Percentiles rank a stretch among this genome's conserved stretches.
Evolutionary conservation across 2,329 filamentous ascomycete genomes (phyloP).

Genomic region (Teratosphaeriaceae sp.): DNA sequence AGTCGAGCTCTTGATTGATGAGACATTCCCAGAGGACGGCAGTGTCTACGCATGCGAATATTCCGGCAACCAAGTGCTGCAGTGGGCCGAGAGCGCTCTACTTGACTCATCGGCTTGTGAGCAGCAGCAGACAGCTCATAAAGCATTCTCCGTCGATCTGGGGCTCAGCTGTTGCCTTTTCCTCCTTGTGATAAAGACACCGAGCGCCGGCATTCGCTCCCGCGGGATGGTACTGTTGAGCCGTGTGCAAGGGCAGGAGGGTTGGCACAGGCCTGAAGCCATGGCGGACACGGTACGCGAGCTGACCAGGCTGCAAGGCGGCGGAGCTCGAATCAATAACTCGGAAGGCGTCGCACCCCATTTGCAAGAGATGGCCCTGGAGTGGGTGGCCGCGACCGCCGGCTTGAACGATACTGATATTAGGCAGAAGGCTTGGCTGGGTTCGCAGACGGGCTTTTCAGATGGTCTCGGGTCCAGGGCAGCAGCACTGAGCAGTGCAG

Average conservation of each 20-base stretch:
- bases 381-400: neutral
- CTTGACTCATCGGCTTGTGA: too few relatives aligned
- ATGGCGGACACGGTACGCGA: neutral
- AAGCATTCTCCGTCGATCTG: neutral
- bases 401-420: too few relatives aligned
- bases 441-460: too few relatives aligned
- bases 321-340: too few relatives aligned
- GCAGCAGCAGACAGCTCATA: neutral
- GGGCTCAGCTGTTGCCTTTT: neutral
- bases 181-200: neutral
- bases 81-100: neutral
- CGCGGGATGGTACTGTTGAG: neutral
- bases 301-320: neutral
- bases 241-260: neutral
- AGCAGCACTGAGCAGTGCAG: too few relatives aligned
- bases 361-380: neutral
- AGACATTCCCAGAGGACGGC: neutral
- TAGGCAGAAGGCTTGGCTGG: too few relatives aligned
- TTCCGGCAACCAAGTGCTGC: neutral
- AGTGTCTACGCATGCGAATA: neutral
- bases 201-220: neutral
- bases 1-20: neutral
- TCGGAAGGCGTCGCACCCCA: too few relatives aligned
- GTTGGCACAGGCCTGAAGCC: neutral
- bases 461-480: too few relatives aligned